These are phyloP conservation scores for Didymella pomorum DNA, from an alignment of 2,329 filamentous ascomycete genomes.

Conservation along the genomic window DNA sequence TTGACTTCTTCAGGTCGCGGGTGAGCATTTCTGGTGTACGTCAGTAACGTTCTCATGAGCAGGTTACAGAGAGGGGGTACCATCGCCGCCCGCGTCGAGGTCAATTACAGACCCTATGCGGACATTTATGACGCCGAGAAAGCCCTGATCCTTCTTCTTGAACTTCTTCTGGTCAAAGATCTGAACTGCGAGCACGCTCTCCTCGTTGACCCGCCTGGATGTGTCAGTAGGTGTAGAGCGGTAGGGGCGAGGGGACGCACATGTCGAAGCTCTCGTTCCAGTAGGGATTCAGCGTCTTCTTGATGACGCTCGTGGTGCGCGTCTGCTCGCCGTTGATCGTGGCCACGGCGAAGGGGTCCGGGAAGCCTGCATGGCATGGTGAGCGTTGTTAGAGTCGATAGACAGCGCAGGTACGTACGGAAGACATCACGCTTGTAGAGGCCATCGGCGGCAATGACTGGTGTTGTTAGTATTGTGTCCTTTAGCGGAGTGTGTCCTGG, in stretches of 20 bases:
- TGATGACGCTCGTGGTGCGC: constrained; percentile 95
- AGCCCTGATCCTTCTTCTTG: constrained; percentile 99
- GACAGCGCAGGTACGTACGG: constrained; percentile 67
- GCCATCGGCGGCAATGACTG: constrained; percentile 98
- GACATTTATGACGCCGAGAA: constrained; percentile 96
- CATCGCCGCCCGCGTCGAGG: constrained; percentile 86
- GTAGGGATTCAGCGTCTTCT: constrained; percentile 98
- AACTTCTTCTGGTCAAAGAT: constrained; percentile 99
- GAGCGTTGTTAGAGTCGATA: constrained; percentile 29
- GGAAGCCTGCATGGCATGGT: constrained; percentile 73
- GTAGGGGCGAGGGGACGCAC: constrained; percentile 73
- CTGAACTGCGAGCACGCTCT: constrained; percentile 95
- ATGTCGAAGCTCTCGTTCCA: constrained; percentile 99
- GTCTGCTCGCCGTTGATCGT: constrained; percentile 98
- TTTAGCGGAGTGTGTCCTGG: too few relatives aligned
- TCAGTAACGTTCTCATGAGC: neutral
- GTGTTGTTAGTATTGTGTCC: constrained; percentile 35
- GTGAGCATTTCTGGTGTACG: constrained; percentile 86
- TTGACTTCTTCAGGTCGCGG: constrained; percentile 94
- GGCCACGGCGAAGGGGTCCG: constrained; percentile 96
- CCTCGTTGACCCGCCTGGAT: constrained; percentile 85
- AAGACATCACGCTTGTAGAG: constrained; percentile 99
- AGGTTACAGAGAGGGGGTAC: constrained; percentile 60
- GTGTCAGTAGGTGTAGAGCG: too few relatives aligned
- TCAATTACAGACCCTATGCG: constrained; percentile 94